phyloP scores from a whole-genome alignment of 1,284 basidiomycete species.

The Bjerkandera adusta region DNA sequence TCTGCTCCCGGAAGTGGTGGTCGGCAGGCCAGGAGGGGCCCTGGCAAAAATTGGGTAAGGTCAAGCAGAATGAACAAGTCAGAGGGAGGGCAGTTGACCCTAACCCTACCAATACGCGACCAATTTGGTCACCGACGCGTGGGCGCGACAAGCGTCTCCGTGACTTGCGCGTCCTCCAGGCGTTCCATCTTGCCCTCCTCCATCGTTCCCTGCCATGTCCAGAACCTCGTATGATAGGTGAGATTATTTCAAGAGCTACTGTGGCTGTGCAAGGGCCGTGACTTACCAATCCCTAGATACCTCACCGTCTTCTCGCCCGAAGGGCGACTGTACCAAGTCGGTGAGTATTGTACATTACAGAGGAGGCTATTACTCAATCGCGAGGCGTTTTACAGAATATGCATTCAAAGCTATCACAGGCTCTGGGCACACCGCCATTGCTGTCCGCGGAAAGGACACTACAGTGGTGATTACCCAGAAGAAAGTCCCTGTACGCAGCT shows the following conservation, averaged over 20 bases:
- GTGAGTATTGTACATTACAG: constrained; percentile 46
- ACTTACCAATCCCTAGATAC: constrained; percentile 58
- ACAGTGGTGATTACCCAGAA: constrained; percentile 96
- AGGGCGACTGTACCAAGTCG: constrained; percentile 95
- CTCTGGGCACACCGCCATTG: constrained; percentile 92
- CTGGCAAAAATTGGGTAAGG: too few relatives aligned
- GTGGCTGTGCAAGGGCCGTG: too few relatives aligned
- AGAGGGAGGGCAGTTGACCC: neutral
- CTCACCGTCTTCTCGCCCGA: constrained; percentile 95
- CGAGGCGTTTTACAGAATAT: constrained; percentile 66
- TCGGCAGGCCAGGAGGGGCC: too few relatives aligned
- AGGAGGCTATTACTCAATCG: neutral
- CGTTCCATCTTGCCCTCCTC: constrained; percentile 9
- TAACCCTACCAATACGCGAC: constrained; percentile 2
- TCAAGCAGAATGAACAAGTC: neutral
- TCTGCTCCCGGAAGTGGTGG: too few relatives aligned
- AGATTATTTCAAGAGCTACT: neutral
- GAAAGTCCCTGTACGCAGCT: constrained; percentile 93
- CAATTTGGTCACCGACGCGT: constrained; percentile 14
- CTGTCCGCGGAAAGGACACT: constrained; percentile 93
- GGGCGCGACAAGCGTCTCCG: constrained; percentile 19
- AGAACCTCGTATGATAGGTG: constrained; percentile 82
- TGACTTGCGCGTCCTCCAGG: constrained; percentile 31
- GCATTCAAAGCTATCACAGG: constrained; percentile 99
- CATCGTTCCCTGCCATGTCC: constrained; percentile 53